A percentile compares a stretch with the other conserved stretches of the same genome.
These are phyloP conservation scores for Eutrema salsugineum DNA, from an alignment of 441 rosid species.

Conservation along the genomic window DNA sequence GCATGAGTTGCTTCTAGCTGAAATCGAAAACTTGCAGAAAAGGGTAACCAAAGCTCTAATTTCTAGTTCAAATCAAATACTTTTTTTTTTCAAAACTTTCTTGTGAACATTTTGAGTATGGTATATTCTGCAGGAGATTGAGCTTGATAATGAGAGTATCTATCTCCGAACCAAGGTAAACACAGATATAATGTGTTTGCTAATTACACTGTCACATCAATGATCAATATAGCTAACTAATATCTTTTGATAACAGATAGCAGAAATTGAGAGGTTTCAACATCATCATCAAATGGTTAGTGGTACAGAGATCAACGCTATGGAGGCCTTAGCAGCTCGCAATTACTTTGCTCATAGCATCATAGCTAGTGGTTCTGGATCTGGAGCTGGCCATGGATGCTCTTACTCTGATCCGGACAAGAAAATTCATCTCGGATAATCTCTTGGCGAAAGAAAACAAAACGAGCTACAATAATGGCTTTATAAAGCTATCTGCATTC, in stretches of 20 bases:
- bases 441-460: not conserved
- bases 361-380: slow-evolving; percentile 45
- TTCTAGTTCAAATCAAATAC: not conserved
- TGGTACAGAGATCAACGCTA: slow-evolving; percentile 67
- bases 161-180: slow-evolving; percentile 77
- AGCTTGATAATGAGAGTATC: slow-evolving; percentile 82
- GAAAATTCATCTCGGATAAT: slow-evolving; percentile 80
- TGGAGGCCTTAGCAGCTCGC: slow-evolving; percentile 83
- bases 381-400: slow-evolving; percentile 43
- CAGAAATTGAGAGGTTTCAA: slow-evolving; percentile 80
- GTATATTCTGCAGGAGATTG: slow-evolving; percentile 56
- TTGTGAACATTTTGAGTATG: not conserved
- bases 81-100: not conserved
- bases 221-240: not conserved
- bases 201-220: not conserved
- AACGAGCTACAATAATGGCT: not conserved
- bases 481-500: not conserved
- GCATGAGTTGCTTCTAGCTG: slow-evolving; percentile 95
- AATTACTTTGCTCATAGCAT: slow-evolving; percentile 73
- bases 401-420: slow-evolving; percentile 61
- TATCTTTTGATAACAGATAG: slow-evolving; percentile 45
- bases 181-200: not conserved
- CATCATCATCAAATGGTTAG: slow-evolving; percentile 63
- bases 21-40: slow-evolving; percentile 86
- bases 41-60: slow-evolving; percentile 45